phyloP scores from a whole-genome alignment of 1,284 basidiomycete genomes.

The Sporisorium exsertum region DNA sequence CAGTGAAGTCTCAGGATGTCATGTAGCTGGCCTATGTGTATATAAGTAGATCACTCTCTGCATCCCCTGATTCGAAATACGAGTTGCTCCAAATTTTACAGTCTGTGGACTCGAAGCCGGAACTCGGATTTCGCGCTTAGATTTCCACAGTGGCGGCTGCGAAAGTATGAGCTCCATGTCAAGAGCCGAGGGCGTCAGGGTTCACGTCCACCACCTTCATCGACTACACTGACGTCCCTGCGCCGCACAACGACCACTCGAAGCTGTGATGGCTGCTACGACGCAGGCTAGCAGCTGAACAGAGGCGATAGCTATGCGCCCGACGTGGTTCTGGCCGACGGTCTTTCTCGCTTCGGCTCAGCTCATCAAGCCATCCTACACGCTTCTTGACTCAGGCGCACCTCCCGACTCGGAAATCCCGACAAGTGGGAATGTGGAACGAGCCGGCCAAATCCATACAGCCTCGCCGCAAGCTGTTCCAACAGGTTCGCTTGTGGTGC shows the following conservation, averaged over 20 bases:
- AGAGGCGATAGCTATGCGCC: conserved; percentile 19
- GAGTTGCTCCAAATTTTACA: no score
- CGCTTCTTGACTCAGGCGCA: conserved; percentile 29
- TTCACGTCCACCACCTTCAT: not conserved
- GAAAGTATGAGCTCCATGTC: conserved; percentile 2
- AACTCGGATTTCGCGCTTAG: conserved; percentile 1
- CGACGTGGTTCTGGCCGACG: conserved; percentile 8
- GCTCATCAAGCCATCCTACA: conserved; percentile 6
- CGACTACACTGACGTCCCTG: not conserved
- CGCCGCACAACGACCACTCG: not conserved
- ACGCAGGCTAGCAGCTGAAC: not conserved
- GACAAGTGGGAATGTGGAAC: not conserved
- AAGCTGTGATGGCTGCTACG: conserved; percentile 12
- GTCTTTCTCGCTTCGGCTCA: conserved; percentile 12
- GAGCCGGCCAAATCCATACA: no score
- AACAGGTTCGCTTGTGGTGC: conserved; percentile 13
- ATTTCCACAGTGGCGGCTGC: not conserved
- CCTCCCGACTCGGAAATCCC: not conserved
- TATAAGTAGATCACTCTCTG: no score
- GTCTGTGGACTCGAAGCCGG: not conserved
- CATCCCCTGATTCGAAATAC: no score
- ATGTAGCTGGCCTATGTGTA: no score
- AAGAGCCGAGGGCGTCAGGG: not conserved
- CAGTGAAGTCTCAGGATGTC: no score
- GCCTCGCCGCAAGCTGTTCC: not conserved